Conservation (phyloP, 805 yeast species). For the Yarrowia sp. region DNA sequence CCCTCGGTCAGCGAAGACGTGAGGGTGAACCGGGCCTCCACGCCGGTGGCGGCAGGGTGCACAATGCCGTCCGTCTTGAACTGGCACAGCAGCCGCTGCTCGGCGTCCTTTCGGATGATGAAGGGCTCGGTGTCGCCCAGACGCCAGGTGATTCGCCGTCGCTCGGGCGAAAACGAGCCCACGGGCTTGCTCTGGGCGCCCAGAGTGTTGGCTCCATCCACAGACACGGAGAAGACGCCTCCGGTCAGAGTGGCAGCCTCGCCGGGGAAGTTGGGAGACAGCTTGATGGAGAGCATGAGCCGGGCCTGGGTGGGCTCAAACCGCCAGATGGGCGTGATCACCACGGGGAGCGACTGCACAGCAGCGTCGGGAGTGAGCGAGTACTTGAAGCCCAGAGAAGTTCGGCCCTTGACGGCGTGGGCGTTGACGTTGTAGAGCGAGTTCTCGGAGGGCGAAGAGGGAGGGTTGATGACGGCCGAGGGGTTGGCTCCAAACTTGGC, state of each 20-base stretch:
- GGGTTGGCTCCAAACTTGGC: constrained; percentile 57
- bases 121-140: constrained; percentile 53
- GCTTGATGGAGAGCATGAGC: constrained; percentile 73
- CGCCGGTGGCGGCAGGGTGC: constrained; percentile 75
- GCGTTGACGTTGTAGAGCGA: constrained; percentile 40
- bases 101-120: constrained; percentile 53
- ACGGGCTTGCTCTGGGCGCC: constrained; percentile 89
- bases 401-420: constrained; percentile 29
- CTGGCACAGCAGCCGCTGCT: constrained; percentile 82
- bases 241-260: constrained; percentile 48
- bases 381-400: constrained; percentile 84
- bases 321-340: constrained; percentile 86
- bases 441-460: constrained; percentile 45
- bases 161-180: constrained; percentile 88
- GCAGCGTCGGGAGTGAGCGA: constrained; percentile 57
- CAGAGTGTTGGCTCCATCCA: constrained; percentile 63
- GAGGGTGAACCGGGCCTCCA: constrained; percentile 58
- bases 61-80: constrained; percentile 78
- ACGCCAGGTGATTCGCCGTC: constrained; percentile 87
- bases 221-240: constrained; percentile 67
- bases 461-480: constrained; percentile 57
- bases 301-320: constrained; percentile 85
- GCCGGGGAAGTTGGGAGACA: constrained; percentile 58
- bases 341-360: constrained; percentile 62
- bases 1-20: constrained; percentile 33